phyloP scores from a whole-genome alignment of 2,329 filamentous ascomycete species.

The Diaporthe citrichinensis region DNA sequence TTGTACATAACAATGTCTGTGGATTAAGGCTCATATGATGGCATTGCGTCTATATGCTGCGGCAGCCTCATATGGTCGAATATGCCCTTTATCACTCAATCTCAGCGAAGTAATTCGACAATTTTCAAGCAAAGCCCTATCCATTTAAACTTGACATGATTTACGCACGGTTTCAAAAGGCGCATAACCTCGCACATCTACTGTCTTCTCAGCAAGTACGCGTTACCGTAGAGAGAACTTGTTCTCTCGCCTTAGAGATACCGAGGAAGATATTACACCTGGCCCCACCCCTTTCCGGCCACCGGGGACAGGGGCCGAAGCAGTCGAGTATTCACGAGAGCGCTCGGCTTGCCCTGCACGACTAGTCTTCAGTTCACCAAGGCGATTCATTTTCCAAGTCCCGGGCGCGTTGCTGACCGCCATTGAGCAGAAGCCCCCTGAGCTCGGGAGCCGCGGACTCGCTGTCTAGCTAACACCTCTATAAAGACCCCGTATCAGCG shows the following conservation, averaged over 20 bases:
- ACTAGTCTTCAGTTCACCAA: neutral
- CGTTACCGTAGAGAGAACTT: too few species aligned
- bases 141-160: neutral
- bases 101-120: neutral
- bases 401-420: neutral
- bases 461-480: neutral
- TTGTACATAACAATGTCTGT: neutral
- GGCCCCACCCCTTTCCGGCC: too few species aligned
- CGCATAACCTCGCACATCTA: too few species aligned
- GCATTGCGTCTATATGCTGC: neutral
- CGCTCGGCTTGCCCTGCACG: neutral
- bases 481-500: neutral
- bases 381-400: neutral
- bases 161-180: neutral
- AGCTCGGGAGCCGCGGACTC: neutral
- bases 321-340: neutral
- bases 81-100: neutral
- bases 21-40: neutral
- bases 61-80: neutral
- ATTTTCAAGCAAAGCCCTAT: neutral
- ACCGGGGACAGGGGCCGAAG: neutral
- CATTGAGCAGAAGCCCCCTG: neutral
- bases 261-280: neutral
- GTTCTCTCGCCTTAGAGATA: too few species aligned
- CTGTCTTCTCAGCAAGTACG: too few species aligned